A percentile compares a stretch with the other conserved stretches of the same genome.
Conservation (phyloP, 176 grass and related monocot species). For the Pontederia paniculata region DNA sequence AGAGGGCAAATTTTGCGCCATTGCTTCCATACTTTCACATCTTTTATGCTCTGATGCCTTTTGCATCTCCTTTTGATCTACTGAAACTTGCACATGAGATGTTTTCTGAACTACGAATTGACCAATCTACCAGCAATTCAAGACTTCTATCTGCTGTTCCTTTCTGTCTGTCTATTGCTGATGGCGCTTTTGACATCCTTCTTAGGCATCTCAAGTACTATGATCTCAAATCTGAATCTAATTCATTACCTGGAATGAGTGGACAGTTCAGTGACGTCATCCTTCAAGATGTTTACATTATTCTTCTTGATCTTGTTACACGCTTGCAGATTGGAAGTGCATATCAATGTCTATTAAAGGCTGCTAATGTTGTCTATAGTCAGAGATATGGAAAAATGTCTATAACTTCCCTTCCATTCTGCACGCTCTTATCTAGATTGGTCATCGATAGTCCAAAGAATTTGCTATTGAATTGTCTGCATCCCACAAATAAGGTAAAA, state of each 20-base stretch:
- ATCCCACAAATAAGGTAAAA: slow-evolving; percentile 54
- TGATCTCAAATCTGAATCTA: slow-evolving; percentile 25
- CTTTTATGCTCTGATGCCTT: slow-evolving; percentile 37
- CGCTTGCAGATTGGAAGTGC: slow-evolving; percentile 62
- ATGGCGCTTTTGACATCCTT: slow-evolving; percentile 52
- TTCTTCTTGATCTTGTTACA: slow-evolving; percentile 46
- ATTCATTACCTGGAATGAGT: slow-evolving; percentile 31
- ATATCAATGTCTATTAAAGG: slow-evolving; percentile 58
- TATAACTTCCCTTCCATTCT: slow-evolving; percentile 38
- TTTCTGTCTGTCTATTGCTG: slow-evolving; percentile 51
- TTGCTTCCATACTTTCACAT: slow-evolving; percentile 56
- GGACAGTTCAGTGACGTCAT: slow-evolving; percentile 30
- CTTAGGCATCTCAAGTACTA: slow-evolving; percentile 29
- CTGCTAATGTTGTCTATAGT: slow-evolving; percentile 30
- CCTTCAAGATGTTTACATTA: slow-evolving; percentile 55
- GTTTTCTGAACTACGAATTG: slow-evolving; percentile 38
- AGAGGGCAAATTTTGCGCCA: slow-evolving; percentile 29
- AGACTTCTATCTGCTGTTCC: slow-evolving; percentile 35
- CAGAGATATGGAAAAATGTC: slow-evolving; percentile 33
- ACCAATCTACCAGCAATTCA: slow-evolving; percentile 18
- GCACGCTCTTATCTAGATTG: slow-evolving; percentile 56
- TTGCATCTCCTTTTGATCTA: slow-evolving; percentile 60
- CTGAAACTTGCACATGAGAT: slow-evolving; percentile 66
- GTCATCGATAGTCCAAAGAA: slow-evolving; percentile 42
- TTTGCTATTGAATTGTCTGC: slow-evolving; percentile 54